Evolutionary conservation across 139 green algal genomes (phyloP).

Genomic region (Auxenochlorella pyrenoidosa): DNA sequence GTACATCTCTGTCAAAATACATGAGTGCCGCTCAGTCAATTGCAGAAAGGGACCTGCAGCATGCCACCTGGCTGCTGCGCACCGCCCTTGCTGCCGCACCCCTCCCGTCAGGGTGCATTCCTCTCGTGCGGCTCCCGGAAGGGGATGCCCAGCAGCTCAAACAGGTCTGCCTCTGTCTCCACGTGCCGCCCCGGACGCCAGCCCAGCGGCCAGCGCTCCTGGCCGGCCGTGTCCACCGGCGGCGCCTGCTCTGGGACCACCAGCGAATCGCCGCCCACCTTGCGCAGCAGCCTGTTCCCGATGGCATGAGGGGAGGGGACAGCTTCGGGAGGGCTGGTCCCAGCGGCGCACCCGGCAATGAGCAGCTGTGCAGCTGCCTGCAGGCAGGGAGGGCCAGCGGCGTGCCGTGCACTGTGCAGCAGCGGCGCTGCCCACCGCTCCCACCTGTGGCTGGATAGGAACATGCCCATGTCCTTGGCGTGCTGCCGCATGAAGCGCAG

Average conservation of each 20-base stretch:
- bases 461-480: constrained; percentile 41
- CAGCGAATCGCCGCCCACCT: constrained; percentile 4
- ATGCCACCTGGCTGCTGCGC: neutral
- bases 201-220: neutral
- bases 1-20: no score
- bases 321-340: neutral
- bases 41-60: no score
- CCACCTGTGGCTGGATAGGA: constrained; percentile 53
- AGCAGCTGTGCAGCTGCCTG: no score
- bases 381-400: neutral
- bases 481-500: constrained; percentile 54
- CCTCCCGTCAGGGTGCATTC: constrained; percentile 6
- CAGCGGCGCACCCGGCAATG: no score
- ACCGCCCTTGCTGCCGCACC: neutral
- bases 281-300: constrained; percentile 48
- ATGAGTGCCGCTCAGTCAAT: no score
- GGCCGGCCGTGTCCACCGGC: constrained; percentile 6
- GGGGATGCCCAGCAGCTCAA: constrained; percentile 56
- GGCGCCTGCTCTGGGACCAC: constrained; percentile 45
- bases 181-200: neutral
- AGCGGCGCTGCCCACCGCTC: neutral
- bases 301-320: neutral
- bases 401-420: neutral
- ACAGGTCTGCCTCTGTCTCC: constrained; percentile 47
- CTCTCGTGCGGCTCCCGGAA: constrained; percentile 44